phyloP scores from a whole-genome alignment of 1,284 basidiomycete species.

The Ustilago bromivora region DNA sequence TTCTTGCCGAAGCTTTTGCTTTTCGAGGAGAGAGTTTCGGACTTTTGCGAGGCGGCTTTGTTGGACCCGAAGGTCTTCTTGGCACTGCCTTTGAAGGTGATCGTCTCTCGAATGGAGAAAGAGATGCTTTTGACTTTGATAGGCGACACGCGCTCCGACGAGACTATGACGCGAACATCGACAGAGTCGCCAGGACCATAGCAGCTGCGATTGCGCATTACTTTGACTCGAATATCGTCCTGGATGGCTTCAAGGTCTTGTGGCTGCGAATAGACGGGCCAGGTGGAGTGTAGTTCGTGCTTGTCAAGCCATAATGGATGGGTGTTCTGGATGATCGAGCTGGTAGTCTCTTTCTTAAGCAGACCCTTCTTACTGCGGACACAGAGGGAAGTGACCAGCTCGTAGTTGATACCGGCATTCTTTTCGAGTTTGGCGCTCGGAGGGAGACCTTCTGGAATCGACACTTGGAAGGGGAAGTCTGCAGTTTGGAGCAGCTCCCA shows the following conservation, averaged over 20 bases:
- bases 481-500: slow-evolving; percentile 57
- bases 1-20: slow-evolving; percentile 63
- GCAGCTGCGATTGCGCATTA: slow-evolving; percentile 58
- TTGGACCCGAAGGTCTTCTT: slow-evolving; percentile 45
- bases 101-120: slow-evolving; percentile 59
- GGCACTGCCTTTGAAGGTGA: slow-evolving; percentile 60
- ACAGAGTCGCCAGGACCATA: slow-evolving; percentile 62
- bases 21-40: slow-evolving; percentile 58
- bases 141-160: slow-evolving; percentile 49
- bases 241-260: slow-evolving; percentile 52
- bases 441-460: slow-evolving; percentile 65
- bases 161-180: slow-evolving; percentile 56
- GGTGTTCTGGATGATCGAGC: slow-evolving; percentile 61
- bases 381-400: slow-evolving; percentile 65
- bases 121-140: slow-evolving; percentile 65
- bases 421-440: slow-evolving; percentile 65
- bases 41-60: slow-evolving; percentile 51
- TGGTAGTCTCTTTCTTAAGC: slow-evolving; percentile 48
- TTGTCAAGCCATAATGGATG: slow-evolving; percentile 65
- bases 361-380: slow-evolving; percentile 59
- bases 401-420: slow-evolving; percentile 62
- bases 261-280: slow-evolving; percentile 62
- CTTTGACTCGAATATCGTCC: slow-evolving; percentile 54
- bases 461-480: slow-evolving; percentile 60
- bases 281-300: slow-evolving; percentile 67